These are phyloP conservation scores for Calonectria honghensis DNA, from an alignment of 2,329 filamentous ascomycete species.

Conservation along the genomic window DNA sequence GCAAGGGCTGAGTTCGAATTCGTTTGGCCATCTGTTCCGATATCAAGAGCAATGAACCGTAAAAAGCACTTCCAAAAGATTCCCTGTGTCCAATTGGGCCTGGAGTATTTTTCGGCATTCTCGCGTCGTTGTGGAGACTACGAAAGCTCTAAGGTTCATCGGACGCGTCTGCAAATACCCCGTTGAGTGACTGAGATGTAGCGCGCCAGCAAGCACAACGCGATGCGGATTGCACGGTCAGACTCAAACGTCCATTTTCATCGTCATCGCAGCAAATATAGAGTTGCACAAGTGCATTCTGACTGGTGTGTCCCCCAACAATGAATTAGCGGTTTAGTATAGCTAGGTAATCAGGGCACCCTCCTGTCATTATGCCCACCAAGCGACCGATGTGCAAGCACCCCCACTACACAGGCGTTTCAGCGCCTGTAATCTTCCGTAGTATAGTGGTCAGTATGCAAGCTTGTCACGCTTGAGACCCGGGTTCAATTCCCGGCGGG, in stretches of 20 bases:
- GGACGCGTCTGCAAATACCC: no score
- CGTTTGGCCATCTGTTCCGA: no score
- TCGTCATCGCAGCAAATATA: background rate
- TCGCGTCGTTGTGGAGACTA: no score
- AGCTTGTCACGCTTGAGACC: background rate
- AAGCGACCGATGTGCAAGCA: background rate
- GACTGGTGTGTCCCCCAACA: background rate
- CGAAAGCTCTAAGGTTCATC: no score
- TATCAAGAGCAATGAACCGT: no score
- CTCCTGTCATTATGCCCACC: background rate
- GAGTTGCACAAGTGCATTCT: background rate
- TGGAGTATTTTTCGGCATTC: no score
- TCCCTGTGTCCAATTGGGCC: no score
- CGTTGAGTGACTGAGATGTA: background rate
- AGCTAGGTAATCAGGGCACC: no score
- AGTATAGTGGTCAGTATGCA: background rate
- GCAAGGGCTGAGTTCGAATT: no score
- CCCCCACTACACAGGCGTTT: background rate
- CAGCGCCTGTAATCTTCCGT: background rate
- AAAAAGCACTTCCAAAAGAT: no score
- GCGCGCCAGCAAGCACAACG: background rate
- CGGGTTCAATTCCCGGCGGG: background rate
- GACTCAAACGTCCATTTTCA: background rate
- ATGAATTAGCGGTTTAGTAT: background rate
- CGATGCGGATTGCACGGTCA: background rate